A percentile compares a stretch with the other conserved stretches of the same genome.
These are phyloP conservation scores for Fusarium sp. DNA, from an alignment of 2,329 filamentous ascomycete species.

Conservation along the genomic window DNA sequence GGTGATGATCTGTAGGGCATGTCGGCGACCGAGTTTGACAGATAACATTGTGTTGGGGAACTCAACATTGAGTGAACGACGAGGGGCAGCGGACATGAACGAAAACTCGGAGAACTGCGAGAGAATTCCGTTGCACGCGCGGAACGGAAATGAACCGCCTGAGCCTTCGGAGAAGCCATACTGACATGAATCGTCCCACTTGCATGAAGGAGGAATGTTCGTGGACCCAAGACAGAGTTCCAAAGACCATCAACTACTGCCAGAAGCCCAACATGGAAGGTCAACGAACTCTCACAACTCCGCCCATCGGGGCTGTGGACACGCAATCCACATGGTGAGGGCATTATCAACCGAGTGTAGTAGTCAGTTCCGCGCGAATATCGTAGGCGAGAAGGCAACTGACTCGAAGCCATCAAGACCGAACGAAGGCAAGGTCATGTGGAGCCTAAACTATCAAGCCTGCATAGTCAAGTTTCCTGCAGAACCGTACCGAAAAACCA, in stretches of 20 bases:
- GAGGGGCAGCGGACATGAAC: background rate
- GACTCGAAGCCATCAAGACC: constrained; percentile 26
- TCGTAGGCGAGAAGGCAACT: constrained; percentile 6
- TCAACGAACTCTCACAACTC: background rate
- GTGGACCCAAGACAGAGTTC: background rate
- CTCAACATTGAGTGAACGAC: background rate
- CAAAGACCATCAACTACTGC: constrained; percentile 3
- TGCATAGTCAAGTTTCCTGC: background rate
- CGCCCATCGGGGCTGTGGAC: background rate
- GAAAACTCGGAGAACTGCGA: background rate
- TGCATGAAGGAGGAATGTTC: constrained; percentile 20
- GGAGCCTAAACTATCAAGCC: constrained; percentile 14
- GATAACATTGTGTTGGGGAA: background rate
- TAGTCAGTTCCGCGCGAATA: background rate
- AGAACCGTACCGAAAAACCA: constrained; percentile 11
- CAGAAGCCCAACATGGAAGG: constrained; percentile 17
- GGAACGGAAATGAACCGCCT: constrained; percentile 4
- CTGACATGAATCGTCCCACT: constrained; percentile 2
- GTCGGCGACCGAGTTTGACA: background rate
- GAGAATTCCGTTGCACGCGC: background rate
- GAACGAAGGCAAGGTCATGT: constrained; percentile 12
- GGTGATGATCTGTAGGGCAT: background rate
- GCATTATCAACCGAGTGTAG: constrained; percentile 12
- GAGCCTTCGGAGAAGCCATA: background rate
- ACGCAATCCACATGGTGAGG: constrained; percentile 9